Evolutionary conservation across 805 yeast species (phyloP).

Genomic region (Zygotorulaspora florentina): DNA sequence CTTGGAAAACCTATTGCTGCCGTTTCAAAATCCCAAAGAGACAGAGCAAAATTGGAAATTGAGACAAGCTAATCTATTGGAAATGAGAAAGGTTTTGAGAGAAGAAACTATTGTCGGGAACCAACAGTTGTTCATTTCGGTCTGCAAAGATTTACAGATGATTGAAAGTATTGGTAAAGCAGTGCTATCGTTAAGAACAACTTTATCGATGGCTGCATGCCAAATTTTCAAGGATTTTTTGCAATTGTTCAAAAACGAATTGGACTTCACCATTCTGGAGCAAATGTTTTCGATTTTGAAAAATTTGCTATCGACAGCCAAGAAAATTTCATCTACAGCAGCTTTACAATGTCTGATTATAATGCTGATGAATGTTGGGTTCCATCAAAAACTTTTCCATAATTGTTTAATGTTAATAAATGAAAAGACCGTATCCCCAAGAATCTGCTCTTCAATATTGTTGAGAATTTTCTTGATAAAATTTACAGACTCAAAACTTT

Average conservation of each 20-base stretch:
- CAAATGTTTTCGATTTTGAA: conserved; percentile 34
- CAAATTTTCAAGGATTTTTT: conserved; percentile 66
- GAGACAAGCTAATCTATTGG: conserved; percentile 60
- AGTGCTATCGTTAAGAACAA: conserved; percentile 72
- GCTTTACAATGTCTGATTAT: conserved; percentile 43
- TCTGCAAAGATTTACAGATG: conserved; percentile 38
- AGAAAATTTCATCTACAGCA: conserved; percentile 36
- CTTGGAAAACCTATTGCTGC: conserved; percentile 26
- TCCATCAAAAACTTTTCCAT: conserved; percentile 47
- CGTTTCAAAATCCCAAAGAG: conserved; percentile 65
- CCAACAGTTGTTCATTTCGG: conserved; percentile 41
- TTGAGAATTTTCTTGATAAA: conserved; percentile 56
- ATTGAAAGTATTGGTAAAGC: conserved; percentile 64
- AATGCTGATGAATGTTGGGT: conserved; percentile 52
- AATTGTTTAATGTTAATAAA: conserved; percentile 48
- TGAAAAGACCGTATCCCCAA: conserved; percentile 70
- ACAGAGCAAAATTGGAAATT: conserved; percentile 82
- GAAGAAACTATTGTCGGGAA: conserved; percentile 8
- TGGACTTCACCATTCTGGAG: conserved; percentile 34
- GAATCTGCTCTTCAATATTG: conserved; percentile 68
- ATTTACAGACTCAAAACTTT: conserved; percentile 37
- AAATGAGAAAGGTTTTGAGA: conserved; percentile 43
- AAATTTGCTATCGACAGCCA: conserved; percentile 37
- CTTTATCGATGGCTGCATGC: conserved; percentile 71
- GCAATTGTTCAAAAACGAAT: conserved; percentile 20